These are phyloP conservation scores for Helicosporidium sp. DNA, from an alignment of 139 green algal species.

Conservation along the genomic window DNA sequence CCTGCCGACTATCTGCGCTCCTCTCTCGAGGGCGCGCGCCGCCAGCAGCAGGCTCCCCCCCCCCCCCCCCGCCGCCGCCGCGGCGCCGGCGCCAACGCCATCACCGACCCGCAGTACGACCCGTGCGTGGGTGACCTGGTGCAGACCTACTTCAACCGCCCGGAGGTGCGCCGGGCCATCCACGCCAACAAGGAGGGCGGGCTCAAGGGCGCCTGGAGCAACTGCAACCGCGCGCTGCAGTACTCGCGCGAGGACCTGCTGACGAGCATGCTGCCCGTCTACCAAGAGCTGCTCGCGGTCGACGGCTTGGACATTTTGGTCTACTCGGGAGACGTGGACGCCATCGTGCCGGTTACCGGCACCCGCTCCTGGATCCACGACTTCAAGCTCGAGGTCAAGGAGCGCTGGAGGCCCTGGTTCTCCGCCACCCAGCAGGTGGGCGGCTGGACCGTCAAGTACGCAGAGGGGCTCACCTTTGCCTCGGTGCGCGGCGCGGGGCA, in stretches of 20 bases:
- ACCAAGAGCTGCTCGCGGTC: slow-evolving; percentile 22
- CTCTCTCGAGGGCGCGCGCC: too few species aligned
- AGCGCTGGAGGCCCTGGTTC: slow-evolving; percentile 20
- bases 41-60: too few species aligned
- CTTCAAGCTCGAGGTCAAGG: slow-evolving; percentile 20
- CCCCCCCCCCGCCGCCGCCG: background rate
- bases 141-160: slow-evolving; percentile 50
- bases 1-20: background rate
- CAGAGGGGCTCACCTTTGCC: slow-evolving; percentile 40
- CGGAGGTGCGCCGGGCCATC: slow-evolving; percentile 42
- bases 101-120: too few species aligned
- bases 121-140: slow-evolving; percentile 53
- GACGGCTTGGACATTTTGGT: slow-evolving; percentile 34
- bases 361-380: slow-evolving; percentile 29
- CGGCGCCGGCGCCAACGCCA: background rate
- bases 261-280: slow-evolving; percentile 42
- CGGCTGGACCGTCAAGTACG: slow-evolving; percentile 31
- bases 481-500: slow-evolving; percentile 51
- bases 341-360: slow-evolving; percentile 43
- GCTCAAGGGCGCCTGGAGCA: slow-evolving; percentile 21
- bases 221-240: slow-evolving; percentile 27
- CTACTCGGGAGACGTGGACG: slow-evolving; percentile 51
- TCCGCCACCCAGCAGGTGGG: slow-evolving; percentile 26
- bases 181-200: slow-evolving; percentile 20
- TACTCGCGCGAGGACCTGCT: slow-evolving; percentile 43